phyloP scores from a whole-genome alignment of 805 yeast genomes.

The Ogataea dorogensis region DNA sequence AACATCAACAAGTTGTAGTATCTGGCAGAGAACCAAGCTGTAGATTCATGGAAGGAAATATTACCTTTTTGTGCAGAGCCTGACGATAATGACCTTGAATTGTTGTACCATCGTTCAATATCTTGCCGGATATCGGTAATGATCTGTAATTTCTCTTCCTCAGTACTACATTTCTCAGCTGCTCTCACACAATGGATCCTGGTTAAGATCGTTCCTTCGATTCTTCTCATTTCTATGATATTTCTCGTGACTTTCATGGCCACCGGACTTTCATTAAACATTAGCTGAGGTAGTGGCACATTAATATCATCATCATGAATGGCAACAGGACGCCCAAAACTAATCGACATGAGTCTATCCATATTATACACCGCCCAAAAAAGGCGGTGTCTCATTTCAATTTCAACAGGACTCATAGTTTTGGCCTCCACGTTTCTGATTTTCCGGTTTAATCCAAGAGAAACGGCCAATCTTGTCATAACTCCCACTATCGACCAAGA shows the following conservation, averaged over 20 bases:
- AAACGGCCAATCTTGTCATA: constrained; percentile 42
- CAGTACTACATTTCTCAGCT: constrained; percentile 30
- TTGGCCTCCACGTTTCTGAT: constrained; percentile 30
- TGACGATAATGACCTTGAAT: constrained; percentile 23
- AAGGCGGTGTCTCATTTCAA: constrained; percentile 42
- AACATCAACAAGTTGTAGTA: constrained; percentile 47
- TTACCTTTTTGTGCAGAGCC: constrained; percentile 16
- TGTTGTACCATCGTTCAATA: constrained; percentile 37
- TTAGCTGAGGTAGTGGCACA: constrained; percentile 32
- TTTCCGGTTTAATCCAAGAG: constrained; percentile 46
- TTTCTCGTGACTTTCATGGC: constrained; percentile 40
- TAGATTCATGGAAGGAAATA: constrained; percentile 30
- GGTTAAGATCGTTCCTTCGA: constrained; percentile 47
- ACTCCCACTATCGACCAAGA: constrained; percentile 55
- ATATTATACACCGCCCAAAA: constrained; percentile 32
- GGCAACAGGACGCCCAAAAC: constrained; percentile 29
- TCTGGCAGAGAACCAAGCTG: constrained; percentile 39
- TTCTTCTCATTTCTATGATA: constrained; percentile 42
- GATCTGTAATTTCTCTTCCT: constrained; percentile 35
- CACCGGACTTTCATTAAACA: constrained; percentile 41
- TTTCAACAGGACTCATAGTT: constrained; percentile 33
- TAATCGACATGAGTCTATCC: constrained; percentile 29
- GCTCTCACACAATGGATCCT: constrained; percentile 46
- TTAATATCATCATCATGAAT: constrained; percentile 31
- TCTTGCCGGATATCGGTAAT: constrained; percentile 36